These are phyloP conservation scores for Hypomyces rosellus DNA, from an alignment of 2,329 filamentous ascomycete genomes.

Conservation along the genomic window DNA sequence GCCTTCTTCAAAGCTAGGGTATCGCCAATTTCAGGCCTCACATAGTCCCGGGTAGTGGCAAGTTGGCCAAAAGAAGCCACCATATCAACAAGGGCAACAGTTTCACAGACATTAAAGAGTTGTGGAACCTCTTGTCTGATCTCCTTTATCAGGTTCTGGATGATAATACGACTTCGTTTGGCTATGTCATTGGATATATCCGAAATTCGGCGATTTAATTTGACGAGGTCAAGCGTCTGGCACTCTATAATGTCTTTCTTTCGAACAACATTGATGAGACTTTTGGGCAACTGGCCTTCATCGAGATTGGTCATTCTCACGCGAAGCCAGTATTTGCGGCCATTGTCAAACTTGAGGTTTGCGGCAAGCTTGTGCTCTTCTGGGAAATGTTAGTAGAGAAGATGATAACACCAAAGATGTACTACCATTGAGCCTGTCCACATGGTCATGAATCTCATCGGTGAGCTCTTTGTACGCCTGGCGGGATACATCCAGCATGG, in stretches of 20 bases:
- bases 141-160: constrained; percentile 65
- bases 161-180: constrained; percentile 65
- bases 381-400: not conserved
- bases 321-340: constrained; percentile 73
- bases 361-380: constrained; percentile 47
- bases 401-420: constrained; percentile 9
- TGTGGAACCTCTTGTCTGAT: constrained; percentile 64
- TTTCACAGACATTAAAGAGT: constrained; percentile 80
- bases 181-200: constrained; percentile 81
- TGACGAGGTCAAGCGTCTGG: constrained; percentile 77
- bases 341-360: constrained; percentile 68
- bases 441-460: constrained; percentile 66
- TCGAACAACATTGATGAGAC: constrained; percentile 70
- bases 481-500: constrained; percentile 79
- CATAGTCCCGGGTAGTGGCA: constrained; percentile 53
- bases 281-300: constrained; percentile 50
- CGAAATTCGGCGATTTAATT: constrained; percentile 69
- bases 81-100: constrained; percentile 84
- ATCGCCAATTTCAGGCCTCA: constrained; percentile 61
- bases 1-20: constrained; percentile 67
- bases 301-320: constrained; percentile 59
- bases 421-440: constrained; percentile 59
- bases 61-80: constrained; percentile 69
- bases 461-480: constrained; percentile 87
- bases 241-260: constrained; percentile 78